Conservation (phyloP, 2,329 filamentous ascomycete genomes). For the Calonectria leucothoes region DNA sequence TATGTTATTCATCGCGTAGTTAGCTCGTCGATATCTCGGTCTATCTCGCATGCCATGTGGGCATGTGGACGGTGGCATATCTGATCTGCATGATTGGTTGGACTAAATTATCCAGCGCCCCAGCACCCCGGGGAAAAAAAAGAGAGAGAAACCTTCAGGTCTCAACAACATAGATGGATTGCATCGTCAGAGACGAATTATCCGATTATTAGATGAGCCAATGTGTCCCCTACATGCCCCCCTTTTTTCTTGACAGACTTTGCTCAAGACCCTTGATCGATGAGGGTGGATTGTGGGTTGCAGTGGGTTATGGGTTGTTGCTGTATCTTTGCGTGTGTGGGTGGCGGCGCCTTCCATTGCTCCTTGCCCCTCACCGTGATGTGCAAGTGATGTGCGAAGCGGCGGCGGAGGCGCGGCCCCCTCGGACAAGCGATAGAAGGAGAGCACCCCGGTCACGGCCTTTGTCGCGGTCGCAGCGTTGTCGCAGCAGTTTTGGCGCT, state of each 20-base stretch:
- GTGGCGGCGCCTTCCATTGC: slow-evolving; percentile 23
- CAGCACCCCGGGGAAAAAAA: background rate
- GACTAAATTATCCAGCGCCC: background rate
- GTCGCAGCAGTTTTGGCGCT: background rate
- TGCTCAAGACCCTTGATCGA: background rate
- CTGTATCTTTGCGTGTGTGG: background rate
- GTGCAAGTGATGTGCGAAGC: slow-evolving; percentile 1
- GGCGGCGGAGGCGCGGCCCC: slow-evolving; percentile 11
- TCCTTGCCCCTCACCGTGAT: slow-evolving; percentile 10
- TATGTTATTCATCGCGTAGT: slow-evolving; percentile 11
- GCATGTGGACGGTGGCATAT: slow-evolving; percentile 2
- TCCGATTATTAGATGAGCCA: background rate
- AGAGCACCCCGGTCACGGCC: slow-evolving; percentile 9
- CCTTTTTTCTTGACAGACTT: background rate
- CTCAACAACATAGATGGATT: background rate
- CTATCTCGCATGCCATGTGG: slow-evolving; percentile 19
- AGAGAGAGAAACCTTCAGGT: background rate
- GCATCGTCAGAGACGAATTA: background rate
- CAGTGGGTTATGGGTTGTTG: slow-evolving; percentile 14
- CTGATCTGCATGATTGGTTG: slow-evolving; percentile 12
- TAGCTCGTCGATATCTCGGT: slow-evolving; percentile 17
- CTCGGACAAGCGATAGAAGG: slow-evolving; percentile 14
- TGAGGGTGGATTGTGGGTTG: slow-evolving; percentile 12
- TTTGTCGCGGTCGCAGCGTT: background rate
- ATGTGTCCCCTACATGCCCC: background rate